Conservation (phyloP, 176 grass and related monocot species). For the Typha latifolia region DNA sequence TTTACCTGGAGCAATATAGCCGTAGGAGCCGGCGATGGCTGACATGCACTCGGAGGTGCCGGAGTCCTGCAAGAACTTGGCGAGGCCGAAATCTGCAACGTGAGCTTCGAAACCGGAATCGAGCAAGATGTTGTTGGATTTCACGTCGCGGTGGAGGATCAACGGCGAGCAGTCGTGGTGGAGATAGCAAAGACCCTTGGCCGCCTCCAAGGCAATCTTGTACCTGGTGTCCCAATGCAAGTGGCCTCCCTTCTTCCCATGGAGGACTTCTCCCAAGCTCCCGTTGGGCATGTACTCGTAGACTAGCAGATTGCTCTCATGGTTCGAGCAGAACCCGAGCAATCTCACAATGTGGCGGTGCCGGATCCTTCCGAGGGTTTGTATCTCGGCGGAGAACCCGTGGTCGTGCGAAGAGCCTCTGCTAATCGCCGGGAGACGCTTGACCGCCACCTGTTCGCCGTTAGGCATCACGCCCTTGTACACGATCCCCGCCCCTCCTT, state of each 20-base stretch:
- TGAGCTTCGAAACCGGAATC: constrained; percentile 67
- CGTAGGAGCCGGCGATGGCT: constrained; percentile 85
- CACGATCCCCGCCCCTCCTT: constrained; percentile 81
- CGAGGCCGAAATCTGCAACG: constrained; percentile 86
- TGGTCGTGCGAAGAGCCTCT: constrained; percentile 54
- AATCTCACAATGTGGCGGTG: constrained; percentile 92
- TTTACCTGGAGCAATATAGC: constrained; percentile 87
- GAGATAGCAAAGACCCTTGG: constrained; percentile 92
- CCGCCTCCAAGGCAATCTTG: constrained; percentile 85
- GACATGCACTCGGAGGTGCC: constrained; percentile 93
- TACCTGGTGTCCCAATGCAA: constrained; percentile 78
- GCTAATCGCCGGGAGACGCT: constrained; percentile 62
- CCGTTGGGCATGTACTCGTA: constrained; percentile 97
- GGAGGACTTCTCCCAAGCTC: constrained; percentile 82
- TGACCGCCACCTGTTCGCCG: constrained; percentile 59
- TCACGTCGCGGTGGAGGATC: constrained; percentile 90
- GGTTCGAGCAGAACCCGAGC: constrained; percentile 71
- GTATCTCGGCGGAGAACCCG: constrained; percentile 87
- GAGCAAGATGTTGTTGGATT: constrained; percentile 97
- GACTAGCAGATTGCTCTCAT: constrained; percentile 69
- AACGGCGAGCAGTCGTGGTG: constrained; percentile 89
- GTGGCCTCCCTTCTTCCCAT: constrained; percentile 80
- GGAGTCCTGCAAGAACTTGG: constrained; percentile 68
- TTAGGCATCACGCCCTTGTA: constrained; percentile 72
- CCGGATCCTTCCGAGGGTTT: constrained; percentile 74